A percentile compares a stretch with the other conserved stretches of the same genome.
Conservation (phyloP, 352 stramenopile genomes). For the Phytophthora pluvialis region DNA sequence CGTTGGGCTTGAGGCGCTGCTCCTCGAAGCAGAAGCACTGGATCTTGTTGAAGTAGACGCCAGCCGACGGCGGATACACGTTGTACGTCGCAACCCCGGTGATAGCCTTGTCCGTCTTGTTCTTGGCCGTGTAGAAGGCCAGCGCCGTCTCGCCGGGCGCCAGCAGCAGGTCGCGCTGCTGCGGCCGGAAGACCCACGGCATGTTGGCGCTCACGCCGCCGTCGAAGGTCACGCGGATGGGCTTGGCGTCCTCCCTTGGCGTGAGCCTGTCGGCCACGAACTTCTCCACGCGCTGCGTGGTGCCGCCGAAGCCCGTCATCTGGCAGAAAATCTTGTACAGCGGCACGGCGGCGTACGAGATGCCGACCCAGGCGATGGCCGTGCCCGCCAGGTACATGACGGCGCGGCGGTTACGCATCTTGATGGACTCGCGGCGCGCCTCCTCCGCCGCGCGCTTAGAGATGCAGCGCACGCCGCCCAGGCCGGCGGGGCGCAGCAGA, state of each 20-base stretch:
- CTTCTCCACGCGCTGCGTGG: conserved; percentile 86
- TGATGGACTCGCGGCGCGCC: conserved; percentile 52
- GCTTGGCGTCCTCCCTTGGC: conserved; percentile 89
- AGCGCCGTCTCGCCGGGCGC: conserved; percentile 98
- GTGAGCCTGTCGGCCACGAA: conserved; percentile 88
- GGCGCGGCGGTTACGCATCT: conserved; percentile 91
- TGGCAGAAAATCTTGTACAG: conserved; percentile 99
- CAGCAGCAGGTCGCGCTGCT: conserved; percentile 93
- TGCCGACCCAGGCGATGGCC: conserved; percentile 92
- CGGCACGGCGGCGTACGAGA: conserved; percentile 97
- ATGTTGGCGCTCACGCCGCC: conserved; percentile 94
- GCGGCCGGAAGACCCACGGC: conserved; percentile 97
- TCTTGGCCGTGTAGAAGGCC: conserved; percentile 98
- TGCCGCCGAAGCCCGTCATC: conserved; percentile 97
- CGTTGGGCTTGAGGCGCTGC: conserved; percentile 95
- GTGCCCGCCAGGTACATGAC: conserved; percentile 95
- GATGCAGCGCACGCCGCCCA: conserved; percentile 44
- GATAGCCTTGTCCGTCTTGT: conserved; percentile 97
- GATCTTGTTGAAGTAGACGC: conserved; percentile 99
- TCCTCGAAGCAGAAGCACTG: conserved; percentile 99
- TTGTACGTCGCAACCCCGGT: conserved; percentile 99
- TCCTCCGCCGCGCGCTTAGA: conserved; percentile 58
- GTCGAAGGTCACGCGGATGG: conserved; percentile 98
- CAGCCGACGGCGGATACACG: conserved; percentile 96
- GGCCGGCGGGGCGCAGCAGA: conserved; percentile 14